Base-by-base conservation (phyloP, 2,329 filamentous ascomycete genomes). In the Sclerotinia subarctica region DNA sequence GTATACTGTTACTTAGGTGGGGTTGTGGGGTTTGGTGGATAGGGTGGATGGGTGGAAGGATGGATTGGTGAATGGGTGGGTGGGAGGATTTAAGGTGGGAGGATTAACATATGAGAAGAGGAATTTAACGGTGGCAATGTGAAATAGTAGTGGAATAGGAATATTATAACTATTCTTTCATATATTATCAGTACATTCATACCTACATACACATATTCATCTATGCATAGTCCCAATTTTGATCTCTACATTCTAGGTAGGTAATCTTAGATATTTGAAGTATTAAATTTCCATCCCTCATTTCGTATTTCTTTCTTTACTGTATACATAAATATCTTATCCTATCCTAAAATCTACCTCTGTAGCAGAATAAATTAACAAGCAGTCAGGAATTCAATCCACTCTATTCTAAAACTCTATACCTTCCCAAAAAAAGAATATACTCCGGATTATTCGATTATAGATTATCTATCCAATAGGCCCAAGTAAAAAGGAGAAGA, bases 1-100 rank as follows among this genome's bases (percentile, higher is more conserved):
- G 75, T 99, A 98, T 78, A 96, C 88, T 57, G 93, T 98, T 75
- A 87, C 93, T 68, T 96, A 82, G 80, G 72, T 56, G 60, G 62
- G 29, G n/a, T n/a, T n/a, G 15, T 21, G 35, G 24, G 53, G 19
- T 26, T 35, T 80, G 72, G 49, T 63, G 60, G 35, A 35, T 35
- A 6, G 35, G n/a, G n/a, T n/a, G n/a, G n/a, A n/a, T n/a, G n/a
- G n/a, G n/a, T n/a, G n/a, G n/a, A n/a, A n/a, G n/a, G n/a, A n/a
- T n/a, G 32, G 32, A 32, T 32, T 4, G 32, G 32, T 4, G 5
- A 32, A 32, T 32, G 32, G 32, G 7, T 63, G 60, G 5, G n/a
- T 26, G 29, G 29, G 21, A 35, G 17, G 15, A 5, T 21, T 35
- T 54, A 56, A n/a, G 5, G n/a, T 26, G 29, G 29, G n/a, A 26